Conservation (phyloP, 2,329 filamentous ascomycete genomes). For the Alternaria sp. region DNA sequence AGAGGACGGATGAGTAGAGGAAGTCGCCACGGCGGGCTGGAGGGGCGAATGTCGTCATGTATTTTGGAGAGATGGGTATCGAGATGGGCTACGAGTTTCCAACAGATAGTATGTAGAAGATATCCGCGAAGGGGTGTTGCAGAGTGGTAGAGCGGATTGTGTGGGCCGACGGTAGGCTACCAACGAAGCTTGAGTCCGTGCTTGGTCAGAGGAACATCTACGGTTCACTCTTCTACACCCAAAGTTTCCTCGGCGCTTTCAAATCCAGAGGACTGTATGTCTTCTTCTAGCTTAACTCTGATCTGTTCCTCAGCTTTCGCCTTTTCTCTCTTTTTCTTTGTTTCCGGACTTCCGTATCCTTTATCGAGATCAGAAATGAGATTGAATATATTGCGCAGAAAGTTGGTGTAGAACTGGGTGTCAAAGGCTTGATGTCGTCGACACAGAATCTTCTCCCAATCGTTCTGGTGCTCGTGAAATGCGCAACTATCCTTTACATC, state of each 20-base stretch:
- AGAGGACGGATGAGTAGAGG: constrained; percentile 37
- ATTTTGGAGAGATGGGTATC: not conserved
- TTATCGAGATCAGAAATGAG: not conserved
- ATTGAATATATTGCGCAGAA: not conserved
- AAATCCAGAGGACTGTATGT: not conserved
- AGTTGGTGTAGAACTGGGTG: not conserved
- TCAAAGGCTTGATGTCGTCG: not conserved
- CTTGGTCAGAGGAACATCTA: not conserved
- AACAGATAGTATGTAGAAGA: not conserved
- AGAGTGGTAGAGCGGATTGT: not conserved
- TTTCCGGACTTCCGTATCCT: not conserved
- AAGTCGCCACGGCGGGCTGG: constrained; percentile 37
- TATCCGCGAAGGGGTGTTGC: not conserved
- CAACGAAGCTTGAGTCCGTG: not conserved
- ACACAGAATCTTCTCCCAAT: not conserved
- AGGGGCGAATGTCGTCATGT: constrained; percentile 35
- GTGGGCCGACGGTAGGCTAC: not conserved
- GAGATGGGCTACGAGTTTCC: not conserved
- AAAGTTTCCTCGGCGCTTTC: not conserved
- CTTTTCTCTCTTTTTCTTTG: not conserved
- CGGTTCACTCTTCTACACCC: not conserved
- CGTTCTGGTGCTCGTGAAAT: not conserved
- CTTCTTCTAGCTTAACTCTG: not conserved
- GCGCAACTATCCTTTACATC: not conserved
- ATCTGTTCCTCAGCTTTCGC: not conserved